Conservation (phyloP, 345 rosid species). For the Populus simonii region DNA sequence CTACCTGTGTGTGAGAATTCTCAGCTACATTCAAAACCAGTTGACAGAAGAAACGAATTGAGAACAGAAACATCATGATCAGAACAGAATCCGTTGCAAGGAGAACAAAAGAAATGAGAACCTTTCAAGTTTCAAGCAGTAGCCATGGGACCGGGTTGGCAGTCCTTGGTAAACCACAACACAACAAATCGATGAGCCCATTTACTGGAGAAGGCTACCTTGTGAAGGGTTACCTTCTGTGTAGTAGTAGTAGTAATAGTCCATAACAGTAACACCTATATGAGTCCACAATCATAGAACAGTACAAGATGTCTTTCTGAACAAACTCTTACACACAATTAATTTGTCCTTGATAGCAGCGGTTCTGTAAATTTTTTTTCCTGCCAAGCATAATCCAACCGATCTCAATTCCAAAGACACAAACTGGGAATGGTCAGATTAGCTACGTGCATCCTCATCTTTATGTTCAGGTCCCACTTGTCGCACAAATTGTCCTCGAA, state of each 20-base stretch:
- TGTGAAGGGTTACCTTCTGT: conserved; percentile 9
- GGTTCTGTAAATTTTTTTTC: neutral
- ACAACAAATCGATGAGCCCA: neutral
- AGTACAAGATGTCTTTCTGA: conserved; percentile 6
- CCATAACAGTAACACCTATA: neutral
- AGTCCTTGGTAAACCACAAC: neutral
- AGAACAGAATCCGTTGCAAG: neutral
- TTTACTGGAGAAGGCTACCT: conserved; percentile 9
- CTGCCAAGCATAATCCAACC: neutral
- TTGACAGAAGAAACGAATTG: neutral
- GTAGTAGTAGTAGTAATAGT: neutral
- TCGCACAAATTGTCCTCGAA: conserved; percentile 54
- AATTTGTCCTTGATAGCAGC: neutral
- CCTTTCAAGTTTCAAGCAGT: neutral
- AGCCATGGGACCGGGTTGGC: no score
- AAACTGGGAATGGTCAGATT: neutral
- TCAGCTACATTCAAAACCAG: no score
- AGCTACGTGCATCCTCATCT: conserved; percentile 17
- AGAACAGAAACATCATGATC: neutral
- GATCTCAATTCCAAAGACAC: conserved; percentile 6
- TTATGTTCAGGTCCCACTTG: conserved; percentile 26
- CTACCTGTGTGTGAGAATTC: no score
- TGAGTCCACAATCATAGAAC: neutral
- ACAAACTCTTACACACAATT: neutral
- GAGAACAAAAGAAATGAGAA: neutral